Conservation (phyloP, 176 grass and related monocot species). For the Lolium multiflorum region DNA sequence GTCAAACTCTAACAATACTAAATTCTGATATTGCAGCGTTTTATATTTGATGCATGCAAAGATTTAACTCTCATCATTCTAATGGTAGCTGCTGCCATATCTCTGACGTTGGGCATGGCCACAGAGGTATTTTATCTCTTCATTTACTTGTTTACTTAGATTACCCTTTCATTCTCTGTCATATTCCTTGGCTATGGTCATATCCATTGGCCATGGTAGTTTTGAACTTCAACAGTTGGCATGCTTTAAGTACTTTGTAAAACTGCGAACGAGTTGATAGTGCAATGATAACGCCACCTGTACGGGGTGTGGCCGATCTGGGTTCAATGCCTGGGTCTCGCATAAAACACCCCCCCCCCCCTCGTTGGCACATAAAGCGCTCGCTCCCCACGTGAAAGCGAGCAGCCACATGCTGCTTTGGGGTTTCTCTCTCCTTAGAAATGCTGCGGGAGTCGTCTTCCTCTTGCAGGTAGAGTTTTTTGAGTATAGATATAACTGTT, state of each 20-base stretch:
- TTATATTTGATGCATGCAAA: slow-evolving; percentile 89
- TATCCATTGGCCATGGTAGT: background rate
- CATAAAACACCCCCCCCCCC: background rate
- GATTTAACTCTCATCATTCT: slow-evolving; percentile 94
- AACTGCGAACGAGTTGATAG: background rate
- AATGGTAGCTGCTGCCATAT: slow-evolving; percentile 89
- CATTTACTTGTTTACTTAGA: slow-evolving; percentile 31
- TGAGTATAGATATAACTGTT: background rate
- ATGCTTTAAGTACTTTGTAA: slow-evolving; percentile 17
- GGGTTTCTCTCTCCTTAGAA: background rate
- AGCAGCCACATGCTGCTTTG: background rate
- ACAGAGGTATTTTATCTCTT: slow-evolving; percentile 76
- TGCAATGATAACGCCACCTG: background rate
- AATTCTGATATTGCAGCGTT: slow-evolving; percentile 70
- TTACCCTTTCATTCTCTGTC: background rate
- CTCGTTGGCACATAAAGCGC: background rate
- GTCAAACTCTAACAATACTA: slow-evolving; percentile 37
- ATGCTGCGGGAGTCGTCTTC: background rate
- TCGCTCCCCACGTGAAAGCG: background rate
- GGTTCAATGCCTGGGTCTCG: background rate
- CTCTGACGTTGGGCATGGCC: slow-evolving; percentile 85
- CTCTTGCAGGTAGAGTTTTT: background rate
- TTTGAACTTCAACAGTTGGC: slow-evolving; percentile 1
- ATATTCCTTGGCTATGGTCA: background rate
- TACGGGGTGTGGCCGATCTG: background rate